Conservation (phyloP, 2,329 filamentous ascomycete species). For the Colletotrichum sp. region DNA sequence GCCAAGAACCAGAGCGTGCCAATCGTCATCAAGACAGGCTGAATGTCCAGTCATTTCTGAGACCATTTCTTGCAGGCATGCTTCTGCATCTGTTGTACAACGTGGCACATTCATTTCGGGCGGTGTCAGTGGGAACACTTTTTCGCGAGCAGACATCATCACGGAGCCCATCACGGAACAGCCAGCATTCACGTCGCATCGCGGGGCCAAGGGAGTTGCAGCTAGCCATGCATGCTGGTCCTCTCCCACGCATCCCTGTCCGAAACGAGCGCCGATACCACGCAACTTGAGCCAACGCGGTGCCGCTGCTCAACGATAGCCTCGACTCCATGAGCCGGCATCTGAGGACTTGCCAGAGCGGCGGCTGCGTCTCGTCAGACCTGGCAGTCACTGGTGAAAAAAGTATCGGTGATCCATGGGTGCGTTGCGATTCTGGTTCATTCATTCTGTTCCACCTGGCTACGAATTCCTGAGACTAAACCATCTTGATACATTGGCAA, state of each 20-base stretch:
- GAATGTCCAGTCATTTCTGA: background rate
- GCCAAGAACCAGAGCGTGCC: too few relatives aligned
- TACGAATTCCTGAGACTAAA: background rate
- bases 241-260: conserved; percentile 77
- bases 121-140: background rate
- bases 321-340: conserved; percentile 87
- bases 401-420: background rate
- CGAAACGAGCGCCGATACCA: conserved; percentile 81
- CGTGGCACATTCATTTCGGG: background rate
- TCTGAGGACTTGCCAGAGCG: conserved; percentile 72
- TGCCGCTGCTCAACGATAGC: conserved; percentile 88
- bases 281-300: conserved; percentile 85
- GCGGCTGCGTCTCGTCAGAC: background rate
- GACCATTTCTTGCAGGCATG: background rate
- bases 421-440: background rate
- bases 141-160: background rate
- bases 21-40: too few relatives aligned
- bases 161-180: background rate
- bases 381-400: background rate
- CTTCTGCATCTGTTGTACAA: background rate
- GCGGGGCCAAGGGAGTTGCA: conserved; percentile 75
- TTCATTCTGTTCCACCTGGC: background rate
- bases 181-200: background rate
- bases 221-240: conserved; percentile 86
- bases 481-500: too few relatives aligned